phyloP scores from a whole-genome alignment of 2,329 filamentous ascomycete species.

The Orbilia oligospora region DNA sequence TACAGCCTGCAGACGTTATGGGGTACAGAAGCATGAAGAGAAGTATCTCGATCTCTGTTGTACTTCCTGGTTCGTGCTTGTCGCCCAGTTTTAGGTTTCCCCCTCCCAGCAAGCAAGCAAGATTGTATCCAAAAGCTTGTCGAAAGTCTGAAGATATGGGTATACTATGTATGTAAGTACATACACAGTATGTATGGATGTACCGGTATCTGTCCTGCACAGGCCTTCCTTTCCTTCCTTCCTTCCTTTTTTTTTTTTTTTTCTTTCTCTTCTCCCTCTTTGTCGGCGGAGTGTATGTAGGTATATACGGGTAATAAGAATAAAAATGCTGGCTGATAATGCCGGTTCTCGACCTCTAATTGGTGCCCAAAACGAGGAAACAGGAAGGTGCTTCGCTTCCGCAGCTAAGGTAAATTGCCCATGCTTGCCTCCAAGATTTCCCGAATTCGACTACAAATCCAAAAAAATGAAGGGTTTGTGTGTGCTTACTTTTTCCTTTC shows the following conservation, averaged over 20 bases:
- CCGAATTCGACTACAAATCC: conserved; percentile 39
- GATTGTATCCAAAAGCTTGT: conserved; percentile 59
- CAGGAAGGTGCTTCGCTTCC: conserved; percentile 60
- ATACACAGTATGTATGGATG: neutral
- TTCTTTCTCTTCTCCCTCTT: neutral
- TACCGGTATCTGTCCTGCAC: conserved; percentile 13
- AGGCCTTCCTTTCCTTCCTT: conserved; percentile 26
- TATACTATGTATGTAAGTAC: too few species aligned
- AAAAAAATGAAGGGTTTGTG: conserved; percentile 22
- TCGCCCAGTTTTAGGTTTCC: conserved; percentile 30
- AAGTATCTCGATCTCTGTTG: conserved; percentile 56
- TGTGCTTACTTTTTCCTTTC: conserved; percentile 26
- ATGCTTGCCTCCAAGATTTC: conserved; percentile 55
- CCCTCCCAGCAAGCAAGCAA: conserved; percentile 2
- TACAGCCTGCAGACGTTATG: conserved; percentile 45
- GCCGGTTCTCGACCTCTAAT: conserved; percentile 42
- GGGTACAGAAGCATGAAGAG: conserved; percentile 44
- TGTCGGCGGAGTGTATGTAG: conserved; percentile 27
- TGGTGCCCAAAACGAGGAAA: conserved; percentile 56
- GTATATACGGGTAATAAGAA: conserved; percentile 59
- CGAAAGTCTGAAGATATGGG: conserved; percentile 30
- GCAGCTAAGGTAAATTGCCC: conserved; percentile 60
- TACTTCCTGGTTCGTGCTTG: conserved; percentile 60
- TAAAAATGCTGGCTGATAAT: conserved; percentile 58
- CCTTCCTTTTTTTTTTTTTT: neutral